A percentile compares a stretch with the other conserved stretches of the same genome.
Evolutionary conservation across 192 early-diverging fungal species (phyloP).

Genomic region (Chytriomyces sp.): DNA sequence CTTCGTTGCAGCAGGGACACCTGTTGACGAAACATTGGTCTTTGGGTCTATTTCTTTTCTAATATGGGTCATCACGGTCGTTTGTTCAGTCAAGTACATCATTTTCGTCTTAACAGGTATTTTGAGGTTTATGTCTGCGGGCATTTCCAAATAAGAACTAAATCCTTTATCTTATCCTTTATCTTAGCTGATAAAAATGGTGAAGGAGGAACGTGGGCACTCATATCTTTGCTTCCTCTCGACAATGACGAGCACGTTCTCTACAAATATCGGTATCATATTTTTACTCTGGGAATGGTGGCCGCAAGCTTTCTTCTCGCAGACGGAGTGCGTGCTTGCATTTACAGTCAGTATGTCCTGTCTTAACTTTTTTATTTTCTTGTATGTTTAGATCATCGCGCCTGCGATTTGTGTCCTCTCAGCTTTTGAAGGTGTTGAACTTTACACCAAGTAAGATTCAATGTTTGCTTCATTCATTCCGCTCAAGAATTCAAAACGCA

Average conservation of each 20-base stretch:
- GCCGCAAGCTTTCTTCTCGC: slow-evolving; percentile 43
- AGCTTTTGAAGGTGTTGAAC: slow-evolving; percentile 42
- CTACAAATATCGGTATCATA: slow-evolving; percentile 27
- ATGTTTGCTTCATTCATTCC: slow-evolving; percentile 4
- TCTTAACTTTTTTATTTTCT: slow-evolving; percentile 26
- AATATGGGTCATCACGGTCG: slow-evolving; percentile 53
- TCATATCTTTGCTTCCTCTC: slow-evolving; percentile 49
- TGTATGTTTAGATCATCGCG: slow-evolving; percentile 32
- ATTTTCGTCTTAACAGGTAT: slow-evolving; percentile 46
- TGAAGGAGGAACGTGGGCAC: slow-evolving; percentile 60
- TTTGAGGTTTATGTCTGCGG: background rate
- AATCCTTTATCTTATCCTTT: background rate
- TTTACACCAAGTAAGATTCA: slow-evolving; percentile 25
- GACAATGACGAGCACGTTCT: slow-evolving; percentile 36
- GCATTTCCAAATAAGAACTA: slow-evolving; percentile 8
- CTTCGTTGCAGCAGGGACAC: background rate
- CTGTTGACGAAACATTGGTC: slow-evolving; percentile 26
- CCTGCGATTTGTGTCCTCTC: slow-evolving; percentile 46
- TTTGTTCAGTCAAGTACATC: slow-evolving; percentile 49
- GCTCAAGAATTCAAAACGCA: background rate
- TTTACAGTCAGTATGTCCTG: background rate
- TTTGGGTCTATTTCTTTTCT: slow-evolving; percentile 52
- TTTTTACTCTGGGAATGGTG: slow-evolving; percentile 37
- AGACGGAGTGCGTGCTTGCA: slow-evolving; percentile 40
- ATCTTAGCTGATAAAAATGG: slow-evolving; percentile 60